Conservation (phyloP, 176 grass and related monocot genomes). For the Avena atlantica region DNA sequence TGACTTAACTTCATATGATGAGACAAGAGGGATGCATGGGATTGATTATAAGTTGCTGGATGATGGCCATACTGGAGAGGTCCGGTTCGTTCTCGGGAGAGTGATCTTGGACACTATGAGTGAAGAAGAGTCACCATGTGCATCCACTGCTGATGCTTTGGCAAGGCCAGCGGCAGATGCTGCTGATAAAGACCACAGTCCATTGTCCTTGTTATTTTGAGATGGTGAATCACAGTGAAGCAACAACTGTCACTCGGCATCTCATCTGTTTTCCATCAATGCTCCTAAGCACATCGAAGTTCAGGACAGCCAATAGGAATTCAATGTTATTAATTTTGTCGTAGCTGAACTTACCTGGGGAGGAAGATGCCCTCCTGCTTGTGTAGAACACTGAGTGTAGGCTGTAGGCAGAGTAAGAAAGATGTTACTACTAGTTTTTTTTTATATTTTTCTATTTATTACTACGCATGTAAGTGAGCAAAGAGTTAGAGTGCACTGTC, state of each 20-base stretch:
- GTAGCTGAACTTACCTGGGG: not conserved
- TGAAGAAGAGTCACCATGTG: conserved; percentile 1
- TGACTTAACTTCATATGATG: conserved; percentile 45
- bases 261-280: not conserved
- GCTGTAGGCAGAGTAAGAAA: not conserved
- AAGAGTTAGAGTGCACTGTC: not conserved
- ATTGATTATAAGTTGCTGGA: conserved; percentile 79
- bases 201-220: conserved; percentile 1
- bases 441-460: not conserved
- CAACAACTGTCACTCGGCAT: not conserved
- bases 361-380: not conserved
- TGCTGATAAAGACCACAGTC: conserved; percentile 1
- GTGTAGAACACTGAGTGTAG: conserved; percentile 21
- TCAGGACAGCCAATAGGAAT: conserved; percentile 3
- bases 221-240: conserved; percentile 2
- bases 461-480: not conserved
- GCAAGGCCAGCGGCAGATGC: not conserved
- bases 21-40: conserved; percentile 43
- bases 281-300: not conserved
- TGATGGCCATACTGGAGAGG: conserved; percentile 55
- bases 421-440: not conserved
- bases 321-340: not conserved
- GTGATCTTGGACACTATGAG: conserved; percentile 76
- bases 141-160: conserved; percentile 24
- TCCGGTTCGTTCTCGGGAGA: conserved; percentile 75